These are phyloP conservation scores for Fusarium bactridioides DNA, from an alignment of 2,329 filamentous ascomycete species.

Conservation along the genomic window DNA sequence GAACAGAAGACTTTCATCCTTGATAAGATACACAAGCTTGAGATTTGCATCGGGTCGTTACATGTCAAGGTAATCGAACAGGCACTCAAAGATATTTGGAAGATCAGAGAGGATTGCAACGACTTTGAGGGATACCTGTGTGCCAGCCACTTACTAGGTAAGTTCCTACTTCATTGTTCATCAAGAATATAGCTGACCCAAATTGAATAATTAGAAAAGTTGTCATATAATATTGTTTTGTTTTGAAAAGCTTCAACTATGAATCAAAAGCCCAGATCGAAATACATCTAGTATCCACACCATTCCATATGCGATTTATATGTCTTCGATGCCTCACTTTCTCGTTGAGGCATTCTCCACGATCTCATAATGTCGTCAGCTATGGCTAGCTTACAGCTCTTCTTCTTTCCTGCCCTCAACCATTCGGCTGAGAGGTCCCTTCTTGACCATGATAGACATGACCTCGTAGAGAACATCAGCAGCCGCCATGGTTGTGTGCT, in stretches of 20 bases:
- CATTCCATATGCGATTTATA: too few relatives aligned
- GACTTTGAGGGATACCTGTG: slow-evolving; percentile 34
- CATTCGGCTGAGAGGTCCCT: slow-evolving; percentile 69
- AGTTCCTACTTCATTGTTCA: background rate
- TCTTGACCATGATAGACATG: slow-evolving; percentile 84
- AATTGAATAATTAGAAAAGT: slow-evolving; percentile 16
- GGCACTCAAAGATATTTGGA: slow-evolving; percentile 42
- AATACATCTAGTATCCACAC: too few relatives aligned
- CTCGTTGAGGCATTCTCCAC: too few relatives aligned
- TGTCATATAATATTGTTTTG: slow-evolving; percentile 42
- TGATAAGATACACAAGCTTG: slow-evolving; percentile 41
- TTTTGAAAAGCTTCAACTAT: slow-evolving; percentile 1
- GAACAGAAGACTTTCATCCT: slow-evolving; percentile 33
- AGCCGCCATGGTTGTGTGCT: slow-evolving; percentile 77
- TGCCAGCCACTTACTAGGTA: slow-evolving; percentile 34
- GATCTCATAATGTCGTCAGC: too few relatives aligned
- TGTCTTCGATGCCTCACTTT: too few relatives aligned
- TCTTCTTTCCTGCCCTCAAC: slow-evolving; percentile 28
- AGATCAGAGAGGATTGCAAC: slow-evolving; percentile 22
- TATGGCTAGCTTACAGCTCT: background rate
- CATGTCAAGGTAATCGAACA: slow-evolving; percentile 39
- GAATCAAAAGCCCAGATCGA: too few relatives aligned
- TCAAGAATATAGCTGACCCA: too few relatives aligned
- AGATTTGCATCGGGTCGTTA: slow-evolving; percentile 37
- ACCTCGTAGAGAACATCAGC: slow-evolving; percentile 78